Percentiles rank a stretch among this genome's conserved stretches.
Conservation (phyloP, 2,329 filamentous ascomycete species). For the Penicillium sp. region DNA sequence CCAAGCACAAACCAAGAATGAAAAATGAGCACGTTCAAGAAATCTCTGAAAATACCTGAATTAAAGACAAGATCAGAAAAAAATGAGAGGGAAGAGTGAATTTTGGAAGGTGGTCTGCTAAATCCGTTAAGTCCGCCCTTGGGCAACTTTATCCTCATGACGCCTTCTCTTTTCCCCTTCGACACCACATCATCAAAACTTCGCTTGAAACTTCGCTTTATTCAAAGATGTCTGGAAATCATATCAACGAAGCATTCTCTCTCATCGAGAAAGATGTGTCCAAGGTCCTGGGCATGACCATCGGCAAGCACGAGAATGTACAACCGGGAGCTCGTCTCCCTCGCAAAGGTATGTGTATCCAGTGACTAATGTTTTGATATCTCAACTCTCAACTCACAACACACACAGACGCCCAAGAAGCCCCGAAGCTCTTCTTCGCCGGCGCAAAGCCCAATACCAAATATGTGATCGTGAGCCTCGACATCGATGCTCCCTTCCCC, state of each 20-base stretch:
- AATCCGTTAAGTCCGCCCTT: conserved; percentile 9
- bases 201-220: not conserved
- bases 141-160: not conserved
- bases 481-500: conserved; percentile 35
- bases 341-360: conserved; percentile 25
- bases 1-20: not conserved
- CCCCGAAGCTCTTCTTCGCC: conserved; percentile 20
- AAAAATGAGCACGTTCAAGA: not conserved
- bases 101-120: not conserved
- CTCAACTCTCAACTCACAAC: not conserved
- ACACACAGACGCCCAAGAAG: conserved; percentile 21
- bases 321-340: conserved; percentile 34
- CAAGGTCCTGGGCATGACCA: conserved; percentile 34
- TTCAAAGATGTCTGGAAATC: conserved; percentile 17
- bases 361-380: too few species aligned
- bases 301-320: conserved; percentile 28
- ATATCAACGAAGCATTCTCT: conserved; percentile 20
- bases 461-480: conserved; percentile 29
- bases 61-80: not conserved
- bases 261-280: conserved; percentile 33
- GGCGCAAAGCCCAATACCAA: conserved; percentile 18
- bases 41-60: not conserved
- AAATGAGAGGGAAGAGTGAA: not conserved
- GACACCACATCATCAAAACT: not conserved
- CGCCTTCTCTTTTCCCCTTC: not conserved